Conservation (phyloP, 768 basidiomycete species). For the Termitomyces sp. region DNA sequence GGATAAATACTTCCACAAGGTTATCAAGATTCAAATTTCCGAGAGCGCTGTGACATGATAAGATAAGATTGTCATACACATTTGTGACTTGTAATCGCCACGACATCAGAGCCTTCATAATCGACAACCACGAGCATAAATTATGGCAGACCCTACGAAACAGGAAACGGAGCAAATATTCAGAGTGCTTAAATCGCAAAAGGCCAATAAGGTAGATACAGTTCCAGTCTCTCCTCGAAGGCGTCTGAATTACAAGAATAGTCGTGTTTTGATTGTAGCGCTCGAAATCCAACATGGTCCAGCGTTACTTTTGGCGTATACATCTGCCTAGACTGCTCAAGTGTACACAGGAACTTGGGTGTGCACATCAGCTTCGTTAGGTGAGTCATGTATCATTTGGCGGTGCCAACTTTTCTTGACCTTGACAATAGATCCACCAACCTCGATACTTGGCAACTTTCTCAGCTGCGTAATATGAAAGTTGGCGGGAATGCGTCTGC, state of each 20-base stretch:
- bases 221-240: neutral
- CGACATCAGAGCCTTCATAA: constrained; percentile 23
- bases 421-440: constrained; percentile 80
- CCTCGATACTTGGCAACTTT: constrained; percentile 89
- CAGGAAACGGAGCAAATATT: constrained; percentile 87
- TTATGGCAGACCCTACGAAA: constrained; percentile 75
- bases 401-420: constrained; percentile 5
- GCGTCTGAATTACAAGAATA: constrained; percentile 8
- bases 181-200: constrained; percentile 74
- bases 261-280: constrained; percentile 90
- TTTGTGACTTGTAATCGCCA: constrained; percentile 17
- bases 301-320: constrained; percentile 96
- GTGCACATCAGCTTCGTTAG: constrained; percentile 97
- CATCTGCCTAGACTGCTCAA: constrained; percentile 97
- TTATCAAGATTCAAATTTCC: too few species aligned
- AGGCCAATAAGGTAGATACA: constrained; percentile 73
- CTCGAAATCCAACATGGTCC: constrained; percentile 96
- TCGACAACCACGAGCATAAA: constrained; percentile 12
- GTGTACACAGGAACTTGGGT: constrained; percentile 92
- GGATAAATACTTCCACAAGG: too few species aligned
- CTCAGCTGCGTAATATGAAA: constrained; percentile 94
- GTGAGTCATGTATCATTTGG: constrained; percentile 36
- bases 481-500: constrained; percentile 88
- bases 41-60: constrained; percentile 5
- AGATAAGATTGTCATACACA: constrained; percentile 9